Conservation (phyloP, 176 grass and related monocot genomes). For the Coix lacrymajobi region DNA sequence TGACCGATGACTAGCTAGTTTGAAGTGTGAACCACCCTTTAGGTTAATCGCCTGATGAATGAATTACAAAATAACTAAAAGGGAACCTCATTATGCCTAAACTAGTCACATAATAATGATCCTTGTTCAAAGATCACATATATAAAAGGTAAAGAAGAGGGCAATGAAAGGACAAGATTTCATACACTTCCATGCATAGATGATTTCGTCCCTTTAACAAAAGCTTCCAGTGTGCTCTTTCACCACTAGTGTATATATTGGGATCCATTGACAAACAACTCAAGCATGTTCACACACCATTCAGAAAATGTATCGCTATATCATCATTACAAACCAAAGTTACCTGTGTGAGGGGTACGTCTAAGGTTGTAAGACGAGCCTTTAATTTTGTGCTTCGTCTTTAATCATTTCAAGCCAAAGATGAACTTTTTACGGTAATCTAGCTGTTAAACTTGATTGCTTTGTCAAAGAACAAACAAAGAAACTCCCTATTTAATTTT, state of each 20-base stretch:
- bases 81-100: neutral
- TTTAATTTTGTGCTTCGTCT: slow-evolving; percentile 11
- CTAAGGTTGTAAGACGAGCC: slow-evolving; percentile 13
- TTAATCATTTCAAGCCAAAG: slow-evolving; percentile 32
- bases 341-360: neutral
- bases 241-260: slow-evolving; percentile 29
- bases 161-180: slow-evolving; percentile 16
- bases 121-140: slow-evolving; percentile 30
- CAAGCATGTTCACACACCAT: slow-evolving; percentile 28
- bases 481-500: neutral
- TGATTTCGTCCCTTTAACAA: slow-evolving; percentile 30
- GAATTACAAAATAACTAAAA: neutral
- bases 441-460: neutral
- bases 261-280: slow-evolving; percentile 35
- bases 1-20: neutral
- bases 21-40: slow-evolving; percentile 23
- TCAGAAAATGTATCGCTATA: neutral
- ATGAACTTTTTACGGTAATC: slow-evolving; percentile 7
- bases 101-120: slow-evolving; percentile 12
- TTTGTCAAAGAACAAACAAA: slow-evolving; percentile 10
- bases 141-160: slow-evolving; percentile 24
- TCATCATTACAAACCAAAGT: slow-evolving; percentile 30
- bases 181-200: slow-evolving; percentile 32
- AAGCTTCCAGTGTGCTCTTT: slow-evolving; percentile 26
- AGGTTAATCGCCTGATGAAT: no score